Percentiles rank a stretch among this genome's conserved stretches.
phyloP scores from a whole-genome alignment of 768 basidiomycete species.

The Boletus sp. region DNA sequence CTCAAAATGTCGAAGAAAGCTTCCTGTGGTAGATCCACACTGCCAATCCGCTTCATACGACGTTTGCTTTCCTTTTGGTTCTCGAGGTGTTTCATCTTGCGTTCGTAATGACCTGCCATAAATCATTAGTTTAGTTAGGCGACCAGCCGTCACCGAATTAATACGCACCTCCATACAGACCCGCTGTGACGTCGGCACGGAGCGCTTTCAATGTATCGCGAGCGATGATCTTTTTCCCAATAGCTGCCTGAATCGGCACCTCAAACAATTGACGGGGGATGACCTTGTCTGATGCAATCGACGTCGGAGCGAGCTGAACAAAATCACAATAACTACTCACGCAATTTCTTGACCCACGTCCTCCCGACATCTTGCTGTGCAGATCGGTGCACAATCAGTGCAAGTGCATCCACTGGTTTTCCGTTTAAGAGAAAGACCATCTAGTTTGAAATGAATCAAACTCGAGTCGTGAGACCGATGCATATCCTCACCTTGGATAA shows the following conservation, averaged over 20 bases:
- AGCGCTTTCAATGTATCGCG: constrained; percentile 85
- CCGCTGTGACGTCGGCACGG: constrained; percentile 91
- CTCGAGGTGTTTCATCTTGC: constrained; percentile 85
- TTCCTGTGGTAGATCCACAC: constrained; percentile 89
- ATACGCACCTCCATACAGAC: constrained; percentile 78
- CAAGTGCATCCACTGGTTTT: constrained; percentile 90
- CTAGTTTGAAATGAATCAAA: constrained; percentile 37
- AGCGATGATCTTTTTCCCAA: constrained; percentile 85
- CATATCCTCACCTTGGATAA: constrained; percentile 66
- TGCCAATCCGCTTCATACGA: constrained; percentile 84
- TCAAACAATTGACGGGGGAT: constrained; percentile 93
- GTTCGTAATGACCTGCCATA: constrained; percentile 76
- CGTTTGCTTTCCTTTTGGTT: constrained; percentile 94
- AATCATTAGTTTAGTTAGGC: background rate
- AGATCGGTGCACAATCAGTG: constrained; percentile 86
- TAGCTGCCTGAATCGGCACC: constrained; percentile 90
- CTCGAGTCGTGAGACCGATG: background rate
- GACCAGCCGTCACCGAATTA: background rate
- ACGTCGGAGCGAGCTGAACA: background rate
- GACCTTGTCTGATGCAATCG: constrained; percentile 63
- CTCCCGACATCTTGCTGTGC: constrained; percentile 72
- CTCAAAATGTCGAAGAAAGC: constrained; percentile 92
- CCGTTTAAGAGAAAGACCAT: constrained; percentile 90
- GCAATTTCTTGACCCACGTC: constrained; percentile 89
- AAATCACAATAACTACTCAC: constrained; percentile 44